phyloP scores from a whole-genome alignment of 805 yeast genomes.

The Debaryomyces tyrocola region DNA sequence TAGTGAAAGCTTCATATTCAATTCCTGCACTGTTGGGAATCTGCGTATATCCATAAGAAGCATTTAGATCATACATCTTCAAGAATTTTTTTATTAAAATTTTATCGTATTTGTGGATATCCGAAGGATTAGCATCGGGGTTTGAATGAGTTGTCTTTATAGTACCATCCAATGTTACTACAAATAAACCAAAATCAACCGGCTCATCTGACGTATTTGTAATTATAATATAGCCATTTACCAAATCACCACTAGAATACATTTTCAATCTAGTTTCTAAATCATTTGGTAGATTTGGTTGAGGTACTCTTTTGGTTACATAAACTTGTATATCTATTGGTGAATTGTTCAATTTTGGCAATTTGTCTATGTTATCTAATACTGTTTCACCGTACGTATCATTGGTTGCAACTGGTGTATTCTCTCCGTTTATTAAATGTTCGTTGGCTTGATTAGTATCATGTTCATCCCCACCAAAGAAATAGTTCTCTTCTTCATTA shows the following conservation, averaged over 20 bases:
- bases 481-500: conserved; percentile 15
- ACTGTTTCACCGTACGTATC: conserved; percentile 44
- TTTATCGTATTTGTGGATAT: conserved; percentile 22
- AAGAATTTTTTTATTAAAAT: conserved; percentile 49
- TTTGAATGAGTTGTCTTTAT: conserved; percentile 32
- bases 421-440: conserved; percentile 2
- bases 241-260: conserved; percentile 41
- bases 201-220: conserved; percentile 47
- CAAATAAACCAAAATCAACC: conserved; percentile 44
- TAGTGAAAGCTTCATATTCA: conserved; percentile 42
- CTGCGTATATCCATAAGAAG: conserved; percentile 50
- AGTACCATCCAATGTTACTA: conserved; percentile 51
- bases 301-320: conserved; percentile 54
- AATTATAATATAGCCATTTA: conserved; percentile 47
- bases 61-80: conserved; percentile 61
- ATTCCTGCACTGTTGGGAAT: conserved; percentile 54
- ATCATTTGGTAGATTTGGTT: conserved; percentile 39
- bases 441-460: conserved; percentile 5
- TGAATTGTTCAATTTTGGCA: conserved; percentile 41
- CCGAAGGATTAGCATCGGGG: conserved; percentile 9
- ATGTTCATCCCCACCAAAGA: conserved; percentile 10
- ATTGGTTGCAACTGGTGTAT: conserved; percentile 4
- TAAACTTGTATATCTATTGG: conserved; percentile 50
- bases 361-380: conserved; percentile 50
- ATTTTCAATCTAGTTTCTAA: conserved; percentile 47